phyloP scores from a whole-genome alignment of 2,329 filamentous ascomycete genomes.

The Didymella pomorum region DNA sequence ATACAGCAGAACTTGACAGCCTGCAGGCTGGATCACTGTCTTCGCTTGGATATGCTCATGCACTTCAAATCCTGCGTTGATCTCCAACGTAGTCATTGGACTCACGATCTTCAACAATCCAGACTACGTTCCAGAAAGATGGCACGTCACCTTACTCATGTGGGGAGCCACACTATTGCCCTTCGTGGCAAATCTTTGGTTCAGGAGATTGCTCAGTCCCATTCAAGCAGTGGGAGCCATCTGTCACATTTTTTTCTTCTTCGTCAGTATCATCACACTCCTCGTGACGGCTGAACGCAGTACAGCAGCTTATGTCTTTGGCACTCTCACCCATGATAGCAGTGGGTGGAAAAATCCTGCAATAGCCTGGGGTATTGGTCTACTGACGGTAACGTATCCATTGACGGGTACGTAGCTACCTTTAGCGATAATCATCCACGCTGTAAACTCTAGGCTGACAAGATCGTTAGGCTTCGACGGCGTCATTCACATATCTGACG shows the following conservation, averaged over 20 bases:
- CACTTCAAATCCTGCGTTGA: not conserved
- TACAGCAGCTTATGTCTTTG: not conserved
- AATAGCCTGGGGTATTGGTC: not conserved
- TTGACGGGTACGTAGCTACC: not conserved
- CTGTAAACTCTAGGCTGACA: too few relatives aligned
- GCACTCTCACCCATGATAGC: not conserved
- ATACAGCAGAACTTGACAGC: too few relatives aligned
- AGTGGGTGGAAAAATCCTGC: not conserved
- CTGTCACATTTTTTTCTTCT: not conserved
- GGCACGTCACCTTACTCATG: not conserved
- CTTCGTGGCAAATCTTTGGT: not conserved
- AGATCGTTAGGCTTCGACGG: not conserved
- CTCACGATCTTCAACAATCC: not conserved
- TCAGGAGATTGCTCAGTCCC: too few relatives aligned
- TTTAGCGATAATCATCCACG: too few relatives aligned
- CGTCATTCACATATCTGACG: not conserved
- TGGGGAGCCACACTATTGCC: not conserved
- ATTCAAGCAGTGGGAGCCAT: not conserved
- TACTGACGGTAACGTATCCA: not conserved
- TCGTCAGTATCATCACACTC: not conserved
- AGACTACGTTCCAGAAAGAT: not conserved
- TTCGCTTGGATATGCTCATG: not conserved
- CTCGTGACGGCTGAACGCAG: too few relatives aligned
- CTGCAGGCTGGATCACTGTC: too few relatives aligned
- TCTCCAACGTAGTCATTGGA: not conserved